Conservation (phyloP, 352 stramenopile species). For the Globisporangium perplexum region DNA sequence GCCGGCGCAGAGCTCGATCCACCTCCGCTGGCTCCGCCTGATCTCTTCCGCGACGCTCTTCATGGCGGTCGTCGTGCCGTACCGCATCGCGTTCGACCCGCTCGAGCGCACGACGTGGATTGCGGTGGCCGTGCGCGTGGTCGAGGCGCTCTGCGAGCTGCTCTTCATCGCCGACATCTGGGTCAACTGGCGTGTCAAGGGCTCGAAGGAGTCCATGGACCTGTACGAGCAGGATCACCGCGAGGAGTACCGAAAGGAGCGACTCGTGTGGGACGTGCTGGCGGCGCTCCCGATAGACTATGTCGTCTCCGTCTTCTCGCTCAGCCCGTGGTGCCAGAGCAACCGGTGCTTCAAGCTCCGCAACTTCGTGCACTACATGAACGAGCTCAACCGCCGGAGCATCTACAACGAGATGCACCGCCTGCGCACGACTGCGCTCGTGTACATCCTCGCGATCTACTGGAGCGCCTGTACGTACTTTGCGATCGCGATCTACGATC, state of each 20-base stretch:
- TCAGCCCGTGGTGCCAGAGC: constrained; percentile 26
- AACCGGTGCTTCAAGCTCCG: constrained; percentile 49
- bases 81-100: constrained; percentile 36
- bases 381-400: constrained; percentile 49
- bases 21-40: constrained; percentile 35
- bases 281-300: constrained; percentile 50
- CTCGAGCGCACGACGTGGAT: constrained; percentile 16
- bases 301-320: constrained; percentile 37
- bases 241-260: constrained; percentile 27
- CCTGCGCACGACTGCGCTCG: constrained; percentile 33
- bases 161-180: constrained; percentile 44
- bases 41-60: constrained; percentile 29
- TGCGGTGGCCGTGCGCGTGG: constrained; percentile 10
- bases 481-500: constrained; percentile 24
- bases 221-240: constrained; percentile 41
- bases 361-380: constrained; percentile 53
- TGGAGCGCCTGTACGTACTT: constrained; percentile 52
- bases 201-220: constrained; percentile 37
- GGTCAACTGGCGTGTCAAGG: constrained; percentile 53
- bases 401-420: constrained; percentile 47
- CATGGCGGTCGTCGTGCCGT: constrained; percentile 37
- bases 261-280: constrained; percentile 33
- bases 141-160: constrained; percentile 31
- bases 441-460: constrained; percentile 55
- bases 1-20: constrained; percentile 34